Conservation (phyloP, 345 rosid species). For the Eucalyptus globulus region DNA sequence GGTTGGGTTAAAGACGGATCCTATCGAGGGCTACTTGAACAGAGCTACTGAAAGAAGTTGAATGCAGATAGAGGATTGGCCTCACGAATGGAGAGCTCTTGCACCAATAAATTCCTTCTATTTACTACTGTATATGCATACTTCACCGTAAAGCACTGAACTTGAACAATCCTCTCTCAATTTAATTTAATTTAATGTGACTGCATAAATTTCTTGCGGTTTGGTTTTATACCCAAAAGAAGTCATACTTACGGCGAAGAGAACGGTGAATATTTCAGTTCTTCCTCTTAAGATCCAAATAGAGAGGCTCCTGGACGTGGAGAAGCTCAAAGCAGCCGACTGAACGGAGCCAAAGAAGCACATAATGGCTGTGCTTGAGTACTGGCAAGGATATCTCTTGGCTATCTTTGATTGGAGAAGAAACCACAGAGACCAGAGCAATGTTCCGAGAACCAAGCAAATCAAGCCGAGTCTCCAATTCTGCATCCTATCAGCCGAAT, state of each 20-base stretch:
- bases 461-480: constrained; percentile 42
- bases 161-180: not conserved
- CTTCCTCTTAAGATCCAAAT: constrained; percentile 42
- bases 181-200: not conserved
- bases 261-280: constrained; percentile 23
- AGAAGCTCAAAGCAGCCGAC: constrained; percentile 36
- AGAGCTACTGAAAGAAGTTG: not conserved
- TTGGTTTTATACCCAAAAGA: not conserved
- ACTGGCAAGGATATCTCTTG: constrained; percentile 36
- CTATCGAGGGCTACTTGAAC: not conserved
- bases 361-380: constrained; percentile 49
- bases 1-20: not conserved
- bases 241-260: constrained; percentile 34
- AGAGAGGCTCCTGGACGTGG: constrained; percentile 18
- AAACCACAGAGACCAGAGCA: constrained; percentile 55
- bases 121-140: not conserved
- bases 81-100: not conserved
- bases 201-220: not conserved
- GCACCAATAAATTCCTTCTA: not conserved
- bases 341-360: constrained; percentile 53
- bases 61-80: not conserved
- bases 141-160: not conserved
- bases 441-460: constrained; percentile 21
- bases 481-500: not conserved
- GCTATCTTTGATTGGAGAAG: constrained; percentile 38